Evolutionary conservation across 352 stramenopile species (phyloP).

Genomic region (Aphanomyces astaci): DNA sequence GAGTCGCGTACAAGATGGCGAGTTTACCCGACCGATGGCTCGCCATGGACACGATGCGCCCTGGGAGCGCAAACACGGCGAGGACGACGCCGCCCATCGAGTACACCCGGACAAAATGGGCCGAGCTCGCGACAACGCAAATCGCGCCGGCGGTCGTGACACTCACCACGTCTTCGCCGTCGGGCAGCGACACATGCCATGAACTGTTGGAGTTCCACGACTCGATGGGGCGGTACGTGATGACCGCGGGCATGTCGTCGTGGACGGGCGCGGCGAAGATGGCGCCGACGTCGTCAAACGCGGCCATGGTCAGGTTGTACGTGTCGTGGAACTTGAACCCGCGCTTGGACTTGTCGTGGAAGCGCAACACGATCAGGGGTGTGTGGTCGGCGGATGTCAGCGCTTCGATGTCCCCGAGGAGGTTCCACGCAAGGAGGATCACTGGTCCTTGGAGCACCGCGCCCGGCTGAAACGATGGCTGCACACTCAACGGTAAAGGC

Average conservation of each 20-base stretch:
- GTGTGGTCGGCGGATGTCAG: conserved; percentile 44
- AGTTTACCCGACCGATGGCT: conserved; percentile 38
- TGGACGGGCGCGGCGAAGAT: conserved; percentile 57
- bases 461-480: conserved; percentile 48
- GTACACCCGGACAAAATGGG: conserved; percentile 66
- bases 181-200: conserved; percentile 61
- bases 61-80: conserved; percentile 47
- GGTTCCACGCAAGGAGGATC: conserved; percentile 60
- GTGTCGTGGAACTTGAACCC: conserved; percentile 83
- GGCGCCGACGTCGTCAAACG: conserved; percentile 60
- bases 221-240: conserved; percentile 80
- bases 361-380: conserved; percentile 71
- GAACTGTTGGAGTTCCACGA: conserved; percentile 74
- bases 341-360: conserved; percentile 67
- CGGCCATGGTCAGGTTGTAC: conserved; percentile 73
- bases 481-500: too few relatives aligned
- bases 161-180: conserved; percentile 64
- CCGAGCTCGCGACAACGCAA: conserved; percentile 63
- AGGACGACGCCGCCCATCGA: conserved; percentile 59
- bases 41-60: conserved; percentile 65
- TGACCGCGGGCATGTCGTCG: conserved; percentile 55
- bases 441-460: conserved; percentile 40
- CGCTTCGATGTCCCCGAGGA: conserved; percentile 69
- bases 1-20: conserved; percentile 55
- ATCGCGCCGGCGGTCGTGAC: conserved; percentile 54